Evolutionary conservation across 805 yeast species (phyloP).

Genomic region (Starmera quercuum): DNA sequence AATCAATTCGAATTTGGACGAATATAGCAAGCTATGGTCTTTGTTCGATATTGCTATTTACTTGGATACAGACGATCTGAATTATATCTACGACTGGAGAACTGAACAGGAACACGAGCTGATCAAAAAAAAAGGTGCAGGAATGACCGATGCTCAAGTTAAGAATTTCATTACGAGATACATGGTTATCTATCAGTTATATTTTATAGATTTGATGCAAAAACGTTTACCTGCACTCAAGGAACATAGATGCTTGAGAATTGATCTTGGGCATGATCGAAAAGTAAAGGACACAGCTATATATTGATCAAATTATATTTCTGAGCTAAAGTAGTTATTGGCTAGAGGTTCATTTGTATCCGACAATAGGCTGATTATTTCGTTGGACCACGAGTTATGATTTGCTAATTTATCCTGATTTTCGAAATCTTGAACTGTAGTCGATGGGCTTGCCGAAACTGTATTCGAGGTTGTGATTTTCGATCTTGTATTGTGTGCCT

Average conservation of each 20-base stretch:
- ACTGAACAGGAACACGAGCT: constrained; percentile 56
- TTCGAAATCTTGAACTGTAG: too few relatives aligned
- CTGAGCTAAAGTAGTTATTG: neutral
- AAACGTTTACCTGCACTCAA: constrained; percentile 19
- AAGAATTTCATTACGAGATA: constrained; percentile 67
- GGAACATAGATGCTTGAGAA: constrained; percentile 9
- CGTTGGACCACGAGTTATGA: too few relatives aligned
- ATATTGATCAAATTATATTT: neutral
- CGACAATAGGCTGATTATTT: constrained; percentile 3
- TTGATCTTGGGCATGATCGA: constrained; percentile 12
- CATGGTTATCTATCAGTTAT: constrained; percentile 78
- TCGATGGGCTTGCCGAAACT: too few relatives aligned
- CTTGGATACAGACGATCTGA: constrained; percentile 50
- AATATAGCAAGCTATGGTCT: constrained; percentile 50
- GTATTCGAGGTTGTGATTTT: too few relatives aligned
- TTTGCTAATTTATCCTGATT: too few relatives aligned
- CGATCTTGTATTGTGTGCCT: too few relatives aligned
- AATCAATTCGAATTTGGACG: constrained; percentile 45
- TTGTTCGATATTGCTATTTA: constrained; percentile 53
- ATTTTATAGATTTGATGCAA: constrained; percentile 37
- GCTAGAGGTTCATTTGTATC: too few relatives aligned
- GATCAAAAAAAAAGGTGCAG: constrained; percentile 46
- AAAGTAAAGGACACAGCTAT: constrained; percentile 2
- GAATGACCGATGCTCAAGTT: constrained; percentile 78
- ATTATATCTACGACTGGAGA: constrained; percentile 74